Base-by-base conservation (phyloP, 768 basidiomycete genomes). In the Suillus discolor region DNA sequence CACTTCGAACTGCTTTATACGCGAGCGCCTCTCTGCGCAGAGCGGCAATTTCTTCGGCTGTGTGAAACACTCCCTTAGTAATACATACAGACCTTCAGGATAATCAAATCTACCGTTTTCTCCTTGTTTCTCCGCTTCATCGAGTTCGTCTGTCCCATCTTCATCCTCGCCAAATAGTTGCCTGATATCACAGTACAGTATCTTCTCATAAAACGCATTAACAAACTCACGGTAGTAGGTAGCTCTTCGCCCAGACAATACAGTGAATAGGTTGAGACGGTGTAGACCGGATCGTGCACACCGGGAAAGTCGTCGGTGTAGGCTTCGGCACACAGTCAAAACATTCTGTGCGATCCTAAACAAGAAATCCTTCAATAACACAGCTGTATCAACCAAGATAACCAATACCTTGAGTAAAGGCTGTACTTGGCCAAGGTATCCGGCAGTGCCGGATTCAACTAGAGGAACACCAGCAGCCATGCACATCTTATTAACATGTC, bases 161-260 rank as follows among this genome's bases (percentile, higher is more conserved):
- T 95, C 89, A 75, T 97, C 95, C 74, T 96, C 94, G 0, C 97
- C 97, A 69, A 98, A 98, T 11, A 99, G 78, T 77, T 98, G 96
- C 20, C 96, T 97, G 69, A 66, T 39, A 42, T 23, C 13, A 39
- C 49, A 23, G 23, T 31, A 45, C 12, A 55, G 54, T n/a, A 3
- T 36, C 20, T 70, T 12, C 45, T 13, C 16, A 36, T 59, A 59
- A 42, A 18, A 34, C 0, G 57, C 20, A 59, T 2, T 6, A 15
- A 28, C 8, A 13, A 36, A 79, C 91, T 73, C 70, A 94, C 96
- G 92, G 89, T 71, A 98, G 86, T 15, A 99, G 88, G 80, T 99
- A 99, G 65, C 89, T 96, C 77, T 99, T 99, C 38, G 94, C 95
- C 97, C 97, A 99, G 3, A 98, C 96, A 59, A 99, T 98, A 73